Base-by-base conservation (phyloP, 495 filamentous ascomycete genomes). In the Hyaloscypha bicolor region DNA sequence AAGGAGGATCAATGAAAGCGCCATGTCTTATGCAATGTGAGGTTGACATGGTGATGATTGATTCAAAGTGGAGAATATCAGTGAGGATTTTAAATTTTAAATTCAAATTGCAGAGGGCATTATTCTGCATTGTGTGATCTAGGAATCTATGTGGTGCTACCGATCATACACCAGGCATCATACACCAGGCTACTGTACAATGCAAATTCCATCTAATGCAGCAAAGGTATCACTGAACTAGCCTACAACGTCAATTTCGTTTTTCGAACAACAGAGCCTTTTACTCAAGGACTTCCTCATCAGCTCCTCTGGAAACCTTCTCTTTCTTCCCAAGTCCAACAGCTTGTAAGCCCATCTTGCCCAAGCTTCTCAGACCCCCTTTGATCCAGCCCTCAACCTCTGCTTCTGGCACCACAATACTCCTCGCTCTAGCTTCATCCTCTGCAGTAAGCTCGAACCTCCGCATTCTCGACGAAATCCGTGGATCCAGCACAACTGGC, bases 381-480 rank as follows among this genome's bases (percentile, higher is more conserved):
- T 85, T 87, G 53, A 83, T 83, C 79, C 78, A 85, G 29, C 89
- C 89, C 69, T 89, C 83, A 53, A 92, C 78, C 71, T 92, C 89
- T 74, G 89, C 89, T 75, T 87, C 80, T 2, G 86, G 83, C 33
- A 88, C 81, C 30, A 79, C 81, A 62, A 94, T 87, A 67, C 79
- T 79, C 65, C 82, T 83, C 2, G 86, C 87, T 51, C 88, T 84
- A 16, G 82, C 85, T 75, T 94, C 91, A 16, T 91, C 87, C 65
- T 91, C 89, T 0, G 83, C 77, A 21, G 70, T 76, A 14, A 92
- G 68, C 73, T 88, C 83, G 74, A 94, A 95, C 64, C 82, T 87
- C 64, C 88, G 86, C 96, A 99, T 97, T 45, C 93, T 87, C 69
- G 78, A 82, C 16, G 86, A 85, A 65, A 99, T 90, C 29, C 95